phyloP scores from a whole-genome alignment of 208 protist species.

The Novymonas esmeraldas region DNA sequence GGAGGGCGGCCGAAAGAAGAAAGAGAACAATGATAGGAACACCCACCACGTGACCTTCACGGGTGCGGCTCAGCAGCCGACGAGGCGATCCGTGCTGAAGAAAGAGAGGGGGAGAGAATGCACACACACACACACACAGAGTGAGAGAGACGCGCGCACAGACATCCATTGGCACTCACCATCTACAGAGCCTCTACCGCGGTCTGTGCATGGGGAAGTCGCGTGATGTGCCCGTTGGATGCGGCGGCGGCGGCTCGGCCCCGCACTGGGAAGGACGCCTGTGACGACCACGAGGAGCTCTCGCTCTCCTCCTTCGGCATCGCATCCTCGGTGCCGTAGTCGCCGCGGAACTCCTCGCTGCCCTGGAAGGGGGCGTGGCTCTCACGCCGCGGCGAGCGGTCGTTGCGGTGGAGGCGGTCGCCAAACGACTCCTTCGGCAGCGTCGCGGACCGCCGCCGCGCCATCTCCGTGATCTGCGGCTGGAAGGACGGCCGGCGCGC shows the following conservation, averaged over 20 bases:
- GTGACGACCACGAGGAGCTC: conserved; percentile 17
- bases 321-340: conserved; percentile 24
- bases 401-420: conserved; percentile 44
- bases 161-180: too few relatives aligned
- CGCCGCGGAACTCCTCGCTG: conserved; percentile 16
- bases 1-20: too few relatives aligned
- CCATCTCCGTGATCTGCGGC: conserved; percentile 55
- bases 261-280: conserved; percentile 19
- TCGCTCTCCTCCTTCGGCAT: conserved; percentile 6
- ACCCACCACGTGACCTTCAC: too few relatives aligned
- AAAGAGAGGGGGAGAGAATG: not conserved
- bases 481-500: conserved; percentile 29
- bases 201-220: conserved; percentile 4
- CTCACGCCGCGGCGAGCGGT: conserved; percentile 17
- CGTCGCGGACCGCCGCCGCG: conserved; percentile 26
- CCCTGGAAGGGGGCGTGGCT: conserved; percentile 10
- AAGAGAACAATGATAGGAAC: too few relatives aligned
- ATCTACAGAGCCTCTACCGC: conserved; percentile 18
- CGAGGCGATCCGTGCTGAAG: too few relatives aligned
- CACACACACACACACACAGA: not conserved
- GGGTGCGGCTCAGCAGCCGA: too few relatives aligned
- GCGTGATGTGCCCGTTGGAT: not conserved
- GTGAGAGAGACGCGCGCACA: too few relatives aligned
- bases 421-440: conserved; percentile 33
- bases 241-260: not conserved